phyloP scores from a whole-genome alignment of 176 grass and related monocot genomes.

The Oryza meyeriana region DNA sequence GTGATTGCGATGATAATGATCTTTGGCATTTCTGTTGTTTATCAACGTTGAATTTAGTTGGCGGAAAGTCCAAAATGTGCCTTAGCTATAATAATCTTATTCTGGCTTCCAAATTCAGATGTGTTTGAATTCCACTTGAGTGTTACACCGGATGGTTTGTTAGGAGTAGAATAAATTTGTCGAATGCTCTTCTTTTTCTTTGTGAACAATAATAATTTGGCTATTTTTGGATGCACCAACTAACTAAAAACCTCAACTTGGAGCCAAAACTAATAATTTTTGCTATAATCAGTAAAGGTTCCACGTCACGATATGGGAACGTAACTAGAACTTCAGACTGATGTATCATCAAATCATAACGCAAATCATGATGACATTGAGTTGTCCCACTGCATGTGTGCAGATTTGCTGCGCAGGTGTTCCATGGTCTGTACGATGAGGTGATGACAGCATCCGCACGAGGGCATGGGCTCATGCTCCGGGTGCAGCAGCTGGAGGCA shows the following conservation, averaged over 20 bases:
- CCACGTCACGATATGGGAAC: not conserved
- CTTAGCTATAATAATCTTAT: not conserved
- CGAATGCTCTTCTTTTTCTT: not conserved
- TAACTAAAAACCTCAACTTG: not conserved
- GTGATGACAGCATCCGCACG: conserved; percentile 58
- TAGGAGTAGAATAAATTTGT: not conserved
- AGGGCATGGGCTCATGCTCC: conserved; percentile 63
- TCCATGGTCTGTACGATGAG: conserved; percentile 73
- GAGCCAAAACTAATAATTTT: not conserved
- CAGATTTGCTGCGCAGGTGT: conserved; percentile 73
- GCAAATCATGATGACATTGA: not conserved
- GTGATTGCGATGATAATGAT: not conserved
- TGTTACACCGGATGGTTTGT: not conserved
- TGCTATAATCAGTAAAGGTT: not conserved
- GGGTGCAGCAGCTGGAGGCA: conserved; percentile 73
- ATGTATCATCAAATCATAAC: not conserved
- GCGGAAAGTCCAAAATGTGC: not conserved
- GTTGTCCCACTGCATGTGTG: not conserved
- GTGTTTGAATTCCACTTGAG: conserved; percentile 7
- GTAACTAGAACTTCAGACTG: not conserved
- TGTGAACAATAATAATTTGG: not conserved
- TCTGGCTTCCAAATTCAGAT: not conserved
- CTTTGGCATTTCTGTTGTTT: conserved; percentile 5
- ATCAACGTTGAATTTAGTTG: not conserved
- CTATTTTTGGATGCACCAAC: not conserved